Evolutionary conservation across 2,329 filamentous ascomycete genomes (phyloP), one percentile per base, ranked within the genome.

Genomic region (Pseudogymnoascus sp.): DNA sequence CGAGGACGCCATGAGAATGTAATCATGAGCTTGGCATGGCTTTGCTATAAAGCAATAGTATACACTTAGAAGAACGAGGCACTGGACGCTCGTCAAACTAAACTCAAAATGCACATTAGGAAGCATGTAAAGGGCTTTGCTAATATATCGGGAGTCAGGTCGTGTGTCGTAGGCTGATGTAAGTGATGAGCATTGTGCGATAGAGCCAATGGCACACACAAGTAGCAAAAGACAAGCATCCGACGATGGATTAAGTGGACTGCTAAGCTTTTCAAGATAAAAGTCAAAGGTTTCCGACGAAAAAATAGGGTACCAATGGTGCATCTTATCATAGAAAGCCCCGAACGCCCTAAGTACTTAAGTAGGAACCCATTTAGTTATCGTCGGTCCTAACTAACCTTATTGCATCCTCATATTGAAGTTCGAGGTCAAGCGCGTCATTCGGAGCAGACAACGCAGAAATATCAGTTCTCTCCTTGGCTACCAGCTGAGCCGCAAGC

Each of bases 21-120:
- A 73, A 40, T 73, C 71, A 63, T 73, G 68, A 1, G 72, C 72
- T 59, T 73, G 70, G 44, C 70, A 71, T 11, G 71, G 72, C 44
- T 67, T 69, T 8, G 66, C 63, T 8, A 71, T 63, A 44, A 66
- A 70, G 62, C 67, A 67, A 59, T 73, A 70, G 65, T 73, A 72
- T 50, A 73, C 64, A 36, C 67, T 67, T 14, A 71, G 56, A 4
- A 71, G 64, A 8, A 73, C 23, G 11, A 72, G 62, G 46, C 69
- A 71, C 62, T 73, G 71, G 8, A 72, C 66, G 42, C 66, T 69
- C 5, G 59, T 63, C 11, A 73, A 59, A 60, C 66, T 69, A 42
- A 66, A 68, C 28, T 72, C 70, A 1, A 69, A 61, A 59, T 70
- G 25, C 31, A 72, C 66, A 21, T 64, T 50, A 5, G 71, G 67